Percentiles rank a stretch among this genome's conserved stretches.
These are phyloP conservation scores for Solanum etuberosum DNA, from an alignment of 257 asterid species.

Conservation along the genomic window DNA sequence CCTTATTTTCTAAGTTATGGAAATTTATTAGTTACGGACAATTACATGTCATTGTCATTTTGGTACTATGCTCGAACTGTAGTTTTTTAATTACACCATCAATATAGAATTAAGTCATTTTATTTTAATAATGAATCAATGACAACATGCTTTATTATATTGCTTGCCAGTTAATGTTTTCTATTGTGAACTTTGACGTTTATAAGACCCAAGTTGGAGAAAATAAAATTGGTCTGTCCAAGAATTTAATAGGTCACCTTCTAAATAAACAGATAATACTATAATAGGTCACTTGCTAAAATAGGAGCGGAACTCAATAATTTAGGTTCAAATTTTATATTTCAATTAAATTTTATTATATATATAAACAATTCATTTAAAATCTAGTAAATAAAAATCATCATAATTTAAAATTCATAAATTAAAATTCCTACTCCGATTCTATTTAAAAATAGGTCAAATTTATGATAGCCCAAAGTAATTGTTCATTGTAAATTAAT, in stretches of 20 bases:
- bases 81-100: neutral
- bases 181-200: neutral
- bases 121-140: neutral
- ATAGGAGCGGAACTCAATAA: neutral
- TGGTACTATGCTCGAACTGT: neutral
- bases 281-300: neutral
- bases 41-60: neutral
- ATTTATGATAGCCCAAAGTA: neutral
- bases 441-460: neutral
- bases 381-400: neutral
- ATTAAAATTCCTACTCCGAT: neutral
- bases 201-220: neutral
- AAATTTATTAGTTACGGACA: neutral
- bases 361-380: too few species aligned
- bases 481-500: neutral
- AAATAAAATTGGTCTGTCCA: neutral
- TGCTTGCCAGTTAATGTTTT: neutral
- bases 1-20: neutral
- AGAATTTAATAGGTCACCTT: neutral
- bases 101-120: neutral
- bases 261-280: neutral
- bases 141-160: neutral
- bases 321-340: neutral
- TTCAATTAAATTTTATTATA: too few species aligned
- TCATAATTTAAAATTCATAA: too few species aligned